Evolutionary conservation across 2,329 filamentous ascomycete genomes (phyloP), one percentile per base, ranked within the genome.

Genomic region (Cyclaneusma minus): DNA sequence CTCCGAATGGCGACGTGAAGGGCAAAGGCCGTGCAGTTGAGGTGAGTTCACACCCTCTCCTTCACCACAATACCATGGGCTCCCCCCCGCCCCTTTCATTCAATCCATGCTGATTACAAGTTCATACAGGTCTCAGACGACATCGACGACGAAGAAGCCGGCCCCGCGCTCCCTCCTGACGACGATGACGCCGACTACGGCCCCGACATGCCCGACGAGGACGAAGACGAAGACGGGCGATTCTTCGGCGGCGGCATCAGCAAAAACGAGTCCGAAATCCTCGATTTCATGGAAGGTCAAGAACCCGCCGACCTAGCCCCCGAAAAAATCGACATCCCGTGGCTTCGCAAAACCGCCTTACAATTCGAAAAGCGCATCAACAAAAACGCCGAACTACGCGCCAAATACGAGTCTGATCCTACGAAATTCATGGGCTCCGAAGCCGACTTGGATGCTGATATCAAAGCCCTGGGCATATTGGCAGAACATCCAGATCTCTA

Each of bases 171-270:
- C 18, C 64, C 68, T 9, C 59, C 60, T 5, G 50, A 51, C 21
- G 67, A 68, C 35, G 58, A 66, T 14, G 62, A 61, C 28, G 55
- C 62, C 18, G 68, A 67, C 24, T 64, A 65, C 26, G 55, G 50
- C 16, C 64, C 66, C 7, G 56, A 56, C 6, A 63, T 69, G 24
- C 57, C 64, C 3, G 59, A 62, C 21, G 52, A 43, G 15, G 58
- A 49, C 6, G 80, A 87, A 38, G 85, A 93, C 41, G 83, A 93
- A 28, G 89, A 92, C 36, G 89, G 87, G 1, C 75, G 89, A 7
- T 98, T 98, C 58, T 98, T 94, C 42, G 89, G 87, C 22, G 81
- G 84, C 28, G 89, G 89, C 17, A 77, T 98, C 41, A 82, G 77
- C 14, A 65, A 74, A 31, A 66, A 82, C 38, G 83, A 91, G 37